Conservation (phyloP, 2,329 filamentous ascomycete species). For the Phialocephala sp. region DNA sequence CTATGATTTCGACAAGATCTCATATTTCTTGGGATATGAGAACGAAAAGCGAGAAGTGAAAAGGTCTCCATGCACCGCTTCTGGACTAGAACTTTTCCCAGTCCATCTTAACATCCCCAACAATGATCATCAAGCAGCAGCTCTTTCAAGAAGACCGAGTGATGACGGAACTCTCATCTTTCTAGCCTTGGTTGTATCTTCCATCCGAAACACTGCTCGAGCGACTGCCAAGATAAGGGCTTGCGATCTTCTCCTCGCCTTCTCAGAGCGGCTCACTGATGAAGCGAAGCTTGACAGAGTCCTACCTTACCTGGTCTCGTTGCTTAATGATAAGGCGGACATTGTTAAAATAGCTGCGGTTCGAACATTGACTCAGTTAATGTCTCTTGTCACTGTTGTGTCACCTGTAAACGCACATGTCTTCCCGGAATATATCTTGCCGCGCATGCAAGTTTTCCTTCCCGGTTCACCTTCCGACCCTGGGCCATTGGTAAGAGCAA, state of each 20-base stretch:
- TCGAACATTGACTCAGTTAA: constrained; percentile 84
- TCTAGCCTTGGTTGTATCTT: constrained; percentile 85
- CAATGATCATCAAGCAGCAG: constrained; percentile 73
- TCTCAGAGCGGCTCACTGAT: constrained; percentile 88
- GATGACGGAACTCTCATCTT: constrained; percentile 96
- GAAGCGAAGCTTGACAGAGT: constrained; percentile 95
- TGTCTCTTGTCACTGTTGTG: constrained; percentile 86
- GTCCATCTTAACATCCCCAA: constrained; percentile 87
- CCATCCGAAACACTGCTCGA: constrained; percentile 85
- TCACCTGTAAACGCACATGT: constrained; percentile 77
- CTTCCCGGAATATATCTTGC: constrained; percentile 71
- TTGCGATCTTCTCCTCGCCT: constrained; percentile 89
- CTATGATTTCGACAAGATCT: constrained; percentile 96
- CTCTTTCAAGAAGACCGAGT: constrained; percentile 63
- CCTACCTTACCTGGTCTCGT: constrained; percentile 83
- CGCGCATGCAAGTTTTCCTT: constrained; percentile 66
- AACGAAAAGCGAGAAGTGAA: constrained; percentile 46
- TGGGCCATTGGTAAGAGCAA: constrained; percentile 78
- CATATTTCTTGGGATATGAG: constrained; percentile 85
- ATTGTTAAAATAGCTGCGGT: constrained; percentile 86
- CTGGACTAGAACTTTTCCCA: constrained; percentile 72
- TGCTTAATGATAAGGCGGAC: constrained; percentile 83
- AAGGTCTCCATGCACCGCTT: constrained; percentile 50
- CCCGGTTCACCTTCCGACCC: constrained; percentile 58
- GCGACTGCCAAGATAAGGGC: constrained; percentile 86